phyloP scores from a whole-genome alignment of 2,329 filamentous ascomycete genomes.

The Paracoccidioides brasiliensis region DNA sequence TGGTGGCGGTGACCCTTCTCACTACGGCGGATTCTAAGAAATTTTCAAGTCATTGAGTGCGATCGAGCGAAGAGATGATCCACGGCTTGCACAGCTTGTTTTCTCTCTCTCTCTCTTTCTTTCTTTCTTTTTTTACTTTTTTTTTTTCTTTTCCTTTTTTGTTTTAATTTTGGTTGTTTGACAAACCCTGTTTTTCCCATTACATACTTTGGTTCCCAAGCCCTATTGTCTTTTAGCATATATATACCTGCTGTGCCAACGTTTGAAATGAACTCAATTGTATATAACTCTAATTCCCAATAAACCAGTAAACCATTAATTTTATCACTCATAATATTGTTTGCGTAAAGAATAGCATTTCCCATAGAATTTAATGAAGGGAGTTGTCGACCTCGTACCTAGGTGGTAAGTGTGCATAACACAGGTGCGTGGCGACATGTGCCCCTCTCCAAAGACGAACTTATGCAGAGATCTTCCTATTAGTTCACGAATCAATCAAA shows the following conservation, averaged over 20 bases:
- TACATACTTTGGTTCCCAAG: no score
- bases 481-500: background rate
- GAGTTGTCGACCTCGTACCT: background rate
- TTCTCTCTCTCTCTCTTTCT: slow-evolving; percentile 2
- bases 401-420: background rate
- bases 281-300: background rate
- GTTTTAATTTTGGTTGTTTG: background rate
- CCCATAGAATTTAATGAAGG: background rate
- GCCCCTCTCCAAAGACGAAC: background rate
- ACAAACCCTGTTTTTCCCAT: no score
- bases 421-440: background rate
- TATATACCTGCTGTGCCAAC: background rate
- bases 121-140: background rate
- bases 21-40: slow-evolving; percentile 51
- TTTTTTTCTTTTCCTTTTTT: slow-evolving; percentile 1
- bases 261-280: background rate
- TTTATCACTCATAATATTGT: no score
- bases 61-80: slow-evolving; percentile 35
- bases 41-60: slow-evolving; percentile 54
- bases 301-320: background rate
- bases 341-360: no score
- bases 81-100: slow-evolving; percentile 8
- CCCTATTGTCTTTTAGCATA: background rate
- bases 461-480: background rate
- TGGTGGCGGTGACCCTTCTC: slow-evolving; percentile 27